Percentiles rank a stretch among this genome's conserved stretches.
Conservation (phyloP, 495 filamentous ascomycete genomes). For the Aspergillus indologenus region DNA sequence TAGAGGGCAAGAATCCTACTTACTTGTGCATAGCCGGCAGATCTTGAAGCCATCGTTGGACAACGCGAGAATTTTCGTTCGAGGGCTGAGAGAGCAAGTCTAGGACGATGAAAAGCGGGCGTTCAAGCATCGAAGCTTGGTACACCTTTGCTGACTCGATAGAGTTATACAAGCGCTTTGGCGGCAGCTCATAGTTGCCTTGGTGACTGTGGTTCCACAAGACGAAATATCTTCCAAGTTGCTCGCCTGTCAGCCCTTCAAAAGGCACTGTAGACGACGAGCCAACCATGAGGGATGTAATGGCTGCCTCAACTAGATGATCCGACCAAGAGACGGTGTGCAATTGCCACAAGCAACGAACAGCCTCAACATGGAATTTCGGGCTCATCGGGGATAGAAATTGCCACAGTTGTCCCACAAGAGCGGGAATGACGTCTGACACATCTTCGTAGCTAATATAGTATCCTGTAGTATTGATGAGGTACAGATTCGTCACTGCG, state of each 20-base stretch:
- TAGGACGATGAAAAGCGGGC: slow-evolving; percentile 78
- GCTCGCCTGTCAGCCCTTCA: slow-evolving; percentile 33
- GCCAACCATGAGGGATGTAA: slow-evolving; percentile 69
- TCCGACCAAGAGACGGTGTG: slow-evolving; percentile 62
- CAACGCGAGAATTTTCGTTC: slow-evolving; percentile 69
- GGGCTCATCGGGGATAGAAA: slow-evolving; percentile 77
- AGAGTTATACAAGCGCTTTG: slow-evolving; percentile 47
- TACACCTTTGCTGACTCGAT: slow-evolving; percentile 36
- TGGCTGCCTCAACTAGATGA: slow-evolving; percentile 71
- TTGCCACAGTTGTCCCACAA: slow-evolving; percentile 71
- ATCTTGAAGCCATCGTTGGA: slow-evolving; percentile 78
- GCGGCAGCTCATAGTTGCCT: slow-evolving; percentile 53
- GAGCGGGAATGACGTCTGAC: slow-evolving; percentile 60
- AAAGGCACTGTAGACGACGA: slow-evolving; percentile 24
- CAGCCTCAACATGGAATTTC: slow-evolving; percentile 90
- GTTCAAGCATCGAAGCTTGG: slow-evolving; percentile 64
- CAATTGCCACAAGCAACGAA: slow-evolving; percentile 79
- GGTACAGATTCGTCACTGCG: slow-evolving; percentile 61
- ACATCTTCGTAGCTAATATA: slow-evolving; percentile 56
- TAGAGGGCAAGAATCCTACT: slow-evolving; percentile 8
- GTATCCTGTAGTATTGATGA: slow-evolving; percentile 42
- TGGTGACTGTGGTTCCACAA: slow-evolving; percentile 79
- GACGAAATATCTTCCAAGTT: slow-evolving; percentile 59
- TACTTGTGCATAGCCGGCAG: slow-evolving; percentile 52
- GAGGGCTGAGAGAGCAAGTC: slow-evolving; percentile 73